A percentile compares a stretch with the other conserved stretches of the same genome.
Conservation (phyloP, 2,329 filamentous ascomycete genomes). For the Amesomyces nigricolor region DNA sequence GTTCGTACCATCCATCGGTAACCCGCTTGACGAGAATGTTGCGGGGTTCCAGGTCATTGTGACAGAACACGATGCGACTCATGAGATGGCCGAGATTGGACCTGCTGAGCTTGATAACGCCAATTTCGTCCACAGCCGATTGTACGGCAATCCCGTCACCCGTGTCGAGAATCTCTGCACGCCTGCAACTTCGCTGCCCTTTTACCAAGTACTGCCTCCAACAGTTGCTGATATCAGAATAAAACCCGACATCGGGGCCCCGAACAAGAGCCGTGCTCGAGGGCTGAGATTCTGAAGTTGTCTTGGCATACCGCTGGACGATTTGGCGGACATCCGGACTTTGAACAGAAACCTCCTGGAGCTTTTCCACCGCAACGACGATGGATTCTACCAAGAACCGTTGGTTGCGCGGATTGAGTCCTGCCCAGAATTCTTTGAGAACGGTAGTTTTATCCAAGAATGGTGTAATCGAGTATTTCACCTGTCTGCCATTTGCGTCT, state of each 20-base stretch:
- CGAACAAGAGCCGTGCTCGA: neutral
- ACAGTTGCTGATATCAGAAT: neutral
- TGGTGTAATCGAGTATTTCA: constrained; percentile 1
- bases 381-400: too few relatives aligned
- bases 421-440: neutral
- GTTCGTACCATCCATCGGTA: neutral
- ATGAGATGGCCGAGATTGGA: neutral
- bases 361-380: too few relatives aligned
- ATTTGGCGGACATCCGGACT: too few relatives aligned
- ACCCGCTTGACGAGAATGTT: constrained; percentile 6
- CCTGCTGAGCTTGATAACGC: neutral
- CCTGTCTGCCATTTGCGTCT: neutral
- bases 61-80: constrained; percentile 1
- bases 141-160: neutral
- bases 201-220: neutral
- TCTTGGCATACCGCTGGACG: too few relatives aligned
- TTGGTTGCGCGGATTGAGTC: neutral
- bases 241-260: neutral
- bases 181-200: neutral
- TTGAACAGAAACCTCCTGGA: too few relatives aligned
- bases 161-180: neutral
- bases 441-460: neutral
- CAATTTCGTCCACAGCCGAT: neutral
- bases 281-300: neutral
- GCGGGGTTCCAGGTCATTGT: constrained; percentile 8